phyloP scores from a whole-genome alignment of 192 early-diverging fungal species.

The Mortierella antarctica region DNA sequence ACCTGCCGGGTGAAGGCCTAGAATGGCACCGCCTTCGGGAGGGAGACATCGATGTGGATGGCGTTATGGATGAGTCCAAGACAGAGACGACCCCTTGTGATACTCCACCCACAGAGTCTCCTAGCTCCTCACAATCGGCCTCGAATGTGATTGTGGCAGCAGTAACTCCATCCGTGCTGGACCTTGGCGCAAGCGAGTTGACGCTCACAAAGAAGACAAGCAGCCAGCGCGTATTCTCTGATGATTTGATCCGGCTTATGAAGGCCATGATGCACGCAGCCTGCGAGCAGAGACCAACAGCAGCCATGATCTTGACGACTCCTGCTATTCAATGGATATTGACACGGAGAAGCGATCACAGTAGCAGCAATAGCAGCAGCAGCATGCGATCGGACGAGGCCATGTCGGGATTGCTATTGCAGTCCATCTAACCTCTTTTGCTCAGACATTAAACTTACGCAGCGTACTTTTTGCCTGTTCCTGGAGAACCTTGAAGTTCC shows the following conservation, averaged over 20 bases:
- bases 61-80: background rate
- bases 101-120: background rate
- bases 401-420: conserved; percentile 38
- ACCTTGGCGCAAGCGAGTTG: background rate
- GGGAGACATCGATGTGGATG: conserved; percentile 66
- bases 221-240: conserved; percentile 16
- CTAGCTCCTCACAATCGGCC: background rate
- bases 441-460: background rate
- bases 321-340: conserved; percentile 16
- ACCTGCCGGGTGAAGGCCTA: conserved; percentile 89
- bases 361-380: background rate
- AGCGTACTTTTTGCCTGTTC: too few species aligned
- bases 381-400: conserved; percentile 26
- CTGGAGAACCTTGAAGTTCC: too few species aligned
- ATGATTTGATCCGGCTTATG: conserved; percentile 10
- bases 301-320: conserved; percentile 6
- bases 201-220: background rate
- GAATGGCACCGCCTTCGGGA: conserved; percentile 88
- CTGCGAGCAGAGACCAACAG: conserved; percentile 23
- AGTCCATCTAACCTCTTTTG: conserved; percentile 24
- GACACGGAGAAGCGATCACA: background rate
- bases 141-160: background rate
- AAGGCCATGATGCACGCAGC: conserved; percentile 38
- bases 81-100: background rate
- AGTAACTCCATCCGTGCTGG: background rate